A percentile compares a stretch with the other conserved stretches of the same genome.
Evolutionary conservation across 169 alveolate species (phyloP).

Genomic region (Plasmodium berghei): DNA sequence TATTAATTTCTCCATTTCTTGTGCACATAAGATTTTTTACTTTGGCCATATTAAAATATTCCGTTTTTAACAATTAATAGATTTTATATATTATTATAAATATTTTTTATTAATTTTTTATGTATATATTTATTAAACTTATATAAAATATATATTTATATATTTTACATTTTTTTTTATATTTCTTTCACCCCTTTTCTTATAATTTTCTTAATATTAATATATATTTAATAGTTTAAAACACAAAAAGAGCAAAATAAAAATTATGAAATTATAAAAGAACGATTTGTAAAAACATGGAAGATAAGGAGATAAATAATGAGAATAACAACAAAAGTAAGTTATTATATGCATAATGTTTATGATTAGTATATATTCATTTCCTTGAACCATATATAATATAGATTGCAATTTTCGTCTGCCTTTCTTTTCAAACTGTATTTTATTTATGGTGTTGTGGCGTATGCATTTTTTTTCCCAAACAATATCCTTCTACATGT

Average conservation of each 20-base stretch:
- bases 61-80: too few species aligned
- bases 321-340: conserved; percentile 45
- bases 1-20: too few species aligned
- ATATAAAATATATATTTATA: background rate
- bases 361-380: too few species aligned
- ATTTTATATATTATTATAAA: background rate
- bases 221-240: conserved; percentile 8
- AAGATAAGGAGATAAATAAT: conserved; percentile 60
- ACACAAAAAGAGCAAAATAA: conserved; percentile 8
- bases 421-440: too few species aligned
- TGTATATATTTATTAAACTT: background rate
- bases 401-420: too few species aligned
- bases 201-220: background rate
- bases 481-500: background rate
- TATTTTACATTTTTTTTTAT: background rate
- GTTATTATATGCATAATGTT: background rate
- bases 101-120: background rate
- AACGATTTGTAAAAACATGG: conserved; percentile 53
- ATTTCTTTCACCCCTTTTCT: background rate
- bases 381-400: too few species aligned
- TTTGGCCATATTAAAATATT: too few species aligned
- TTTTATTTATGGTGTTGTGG: background rate
- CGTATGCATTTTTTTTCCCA: background rate
- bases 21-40: too few species aligned
- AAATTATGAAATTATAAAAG: conserved; percentile 65